Evolutionary conservation across 345 rosid genomes (phyloP).

Genomic region (Eucalyptus regnans): DNA sequence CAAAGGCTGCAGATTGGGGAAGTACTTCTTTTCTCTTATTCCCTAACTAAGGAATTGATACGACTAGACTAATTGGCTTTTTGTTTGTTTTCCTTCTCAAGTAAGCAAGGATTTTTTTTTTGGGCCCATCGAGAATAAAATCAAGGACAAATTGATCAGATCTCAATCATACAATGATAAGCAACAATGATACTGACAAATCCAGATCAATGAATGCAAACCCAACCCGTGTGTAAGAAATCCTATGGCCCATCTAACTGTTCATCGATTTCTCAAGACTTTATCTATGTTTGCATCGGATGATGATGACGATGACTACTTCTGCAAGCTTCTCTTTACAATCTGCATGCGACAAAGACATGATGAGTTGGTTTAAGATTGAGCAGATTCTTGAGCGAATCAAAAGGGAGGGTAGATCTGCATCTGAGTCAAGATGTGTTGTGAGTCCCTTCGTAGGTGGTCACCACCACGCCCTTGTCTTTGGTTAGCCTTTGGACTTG

Average conservation of each 20-base stretch:
- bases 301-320: neutral
- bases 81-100: neutral
- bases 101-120: neutral
- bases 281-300: neutral
- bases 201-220: neutral
- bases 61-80: neutral
- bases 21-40: neutral
- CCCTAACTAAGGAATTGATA: neutral
- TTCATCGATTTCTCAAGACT: neutral
- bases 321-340: neutral
- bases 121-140: neutral
- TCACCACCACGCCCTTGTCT: slow-evolving; percentile 58
- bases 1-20: neutral
- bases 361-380: neutral
- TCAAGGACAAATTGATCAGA: neutral
- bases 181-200: neutral
- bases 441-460: slow-evolving; percentile 86
- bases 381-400: neutral
- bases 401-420: slow-evolving; percentile 35
- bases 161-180: neutral
- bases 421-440: slow-evolving; percentile 70
- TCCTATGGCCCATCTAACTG: neutral
- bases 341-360: neutral
- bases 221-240: neutral
- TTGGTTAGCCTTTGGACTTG: slow-evolving; percentile 72